Base-by-base conservation (phyloP, 768 basidiomycete species). In the Gautieria morchelliformis region DNA sequence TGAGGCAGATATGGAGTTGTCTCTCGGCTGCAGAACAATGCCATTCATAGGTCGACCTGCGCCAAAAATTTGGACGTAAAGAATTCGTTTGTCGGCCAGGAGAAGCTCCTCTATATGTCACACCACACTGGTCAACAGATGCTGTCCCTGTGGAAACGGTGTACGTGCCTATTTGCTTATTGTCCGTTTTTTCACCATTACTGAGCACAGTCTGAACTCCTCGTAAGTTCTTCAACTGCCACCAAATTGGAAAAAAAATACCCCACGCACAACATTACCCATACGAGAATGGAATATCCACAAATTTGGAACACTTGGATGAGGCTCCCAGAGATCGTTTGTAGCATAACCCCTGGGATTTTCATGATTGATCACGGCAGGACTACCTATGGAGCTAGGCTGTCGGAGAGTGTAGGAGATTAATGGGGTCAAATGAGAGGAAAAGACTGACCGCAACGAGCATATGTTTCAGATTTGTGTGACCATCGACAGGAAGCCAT, bases 171-270 rank as follows among this genome's bases (percentile, higher is more conserved):
- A 69, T 52, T 52, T 69, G 67, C 37, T 58, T 60, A 49, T 65
- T 65, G 24, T 69, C 62, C 4, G 67, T 67, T 48, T 69, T 69
- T 47, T 69, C 67, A 24, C 67, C 67, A 48, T 64, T 67, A 54
- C 64, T 66, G 32, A 69, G 58, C 10, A 69, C 67, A 30, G 48
- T 49, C 48, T 49, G 32, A 8, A 30, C 1, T 20, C 48, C 32
- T 20, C n/a, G 24, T 49, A 20, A 27, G 27, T 27, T 27, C 27
- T 27, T 27, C 27, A 27, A 27, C 2, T 27, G 27, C 27, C 5
- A 5, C 5, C 5, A 27, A 3, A 27, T 2, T 27, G 27, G 27
- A 27, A 27, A 27, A 27, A 27, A 27, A 27, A 27, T 27, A n/a
- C n/a, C 27, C 27, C 27, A 27, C 27, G 27, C 27, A 27, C 27